Percentiles rank a stretch among this genome's conserved stretches.
Evolutionary conservation across 306 rosid genomes (phyloP).

Genomic region (Fagus crenata): DNA sequence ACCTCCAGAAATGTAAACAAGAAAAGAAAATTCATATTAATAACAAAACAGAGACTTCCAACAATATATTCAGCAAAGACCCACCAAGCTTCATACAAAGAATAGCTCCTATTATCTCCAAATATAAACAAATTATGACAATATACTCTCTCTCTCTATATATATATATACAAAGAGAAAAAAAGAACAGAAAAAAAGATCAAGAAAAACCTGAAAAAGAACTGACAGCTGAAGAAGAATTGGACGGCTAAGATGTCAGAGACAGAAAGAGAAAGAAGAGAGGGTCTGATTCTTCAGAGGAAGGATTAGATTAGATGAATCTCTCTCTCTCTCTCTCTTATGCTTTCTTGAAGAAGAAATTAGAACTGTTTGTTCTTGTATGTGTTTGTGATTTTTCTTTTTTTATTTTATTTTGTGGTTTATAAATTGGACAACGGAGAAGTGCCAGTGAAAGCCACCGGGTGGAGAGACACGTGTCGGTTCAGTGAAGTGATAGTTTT

Average conservation of each 20-base stretch:
- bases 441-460: conserved; percentile 35
- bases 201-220: conserved; percentile 25
- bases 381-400: background rate
- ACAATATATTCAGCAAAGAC: conserved; percentile 14
- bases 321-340: background rate
- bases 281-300: background rate
- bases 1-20: conserved; percentile 4
- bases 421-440: conserved; percentile 17
- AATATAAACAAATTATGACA: background rate
- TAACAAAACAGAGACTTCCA: background rate
- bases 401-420: conserved; percentile 29
- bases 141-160: background rate
- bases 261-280: conserved; percentile 16
- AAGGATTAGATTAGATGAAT: conserved; percentile 19
- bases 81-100: conserved; percentile 12
- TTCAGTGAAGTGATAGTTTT: background rate
- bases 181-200: background rate
- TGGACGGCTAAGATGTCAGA: conserved; percentile 9
- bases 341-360: background rate
- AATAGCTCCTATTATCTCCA: background rate
- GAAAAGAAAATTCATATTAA: background rate
- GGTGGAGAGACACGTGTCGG: conserved; percentile 36
- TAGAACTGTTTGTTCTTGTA: background rate
- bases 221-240: conserved; percentile 21
- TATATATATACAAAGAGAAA: background rate